Conservation (phyloP, 768 basidiomycete species). For the Termitomyces sp. region DNA sequence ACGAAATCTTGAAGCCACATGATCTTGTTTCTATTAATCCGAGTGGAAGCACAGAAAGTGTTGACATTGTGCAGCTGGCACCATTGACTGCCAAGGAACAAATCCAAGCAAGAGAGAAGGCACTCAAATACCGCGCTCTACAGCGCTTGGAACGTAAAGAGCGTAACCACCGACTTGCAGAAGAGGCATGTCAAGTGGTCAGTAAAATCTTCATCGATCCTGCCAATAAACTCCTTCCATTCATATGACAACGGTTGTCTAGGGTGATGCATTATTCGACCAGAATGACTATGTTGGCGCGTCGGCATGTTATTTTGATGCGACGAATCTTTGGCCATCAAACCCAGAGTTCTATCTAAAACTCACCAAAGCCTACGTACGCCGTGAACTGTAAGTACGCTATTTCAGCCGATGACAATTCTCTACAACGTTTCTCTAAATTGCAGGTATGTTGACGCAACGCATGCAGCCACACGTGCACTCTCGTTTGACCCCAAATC, state of each 20-base stretch:
- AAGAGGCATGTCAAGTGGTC: conserved; percentile 14
- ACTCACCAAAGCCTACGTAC: conserved; percentile 12
- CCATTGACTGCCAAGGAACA: conserved; percentile 8
- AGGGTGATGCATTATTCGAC: conserved; percentile 31
- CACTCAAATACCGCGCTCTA: conserved; percentile 10
- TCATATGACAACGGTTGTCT: neutral
- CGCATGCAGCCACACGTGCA: conserved; percentile 17
- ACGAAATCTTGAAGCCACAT: conserved; percentile 1
- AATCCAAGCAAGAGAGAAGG: conserved; percentile 7
- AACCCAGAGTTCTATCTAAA: conserved; percentile 16
- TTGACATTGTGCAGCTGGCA: conserved; percentile 9
- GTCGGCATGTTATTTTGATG: conserved; percentile 28
- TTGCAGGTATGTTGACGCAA: conserved; percentile 15
- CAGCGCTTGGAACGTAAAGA: conserved; percentile 13
- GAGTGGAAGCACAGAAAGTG: conserved; percentile 5
- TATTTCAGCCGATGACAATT: neutral
- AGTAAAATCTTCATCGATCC: neutral
- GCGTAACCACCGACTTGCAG: conserved; percentile 14
- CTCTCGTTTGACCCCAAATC: conserved; percentile 19
- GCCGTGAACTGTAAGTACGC: conserved; percentile 13
- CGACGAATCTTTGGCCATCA: conserved; percentile 19
- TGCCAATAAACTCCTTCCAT: neutral
- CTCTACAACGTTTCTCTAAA: neutral
- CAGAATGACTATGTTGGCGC: conserved; percentile 27
- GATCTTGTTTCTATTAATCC: neutral